Conservation (phyloP, 2,329 filamentous ascomycete genomes). For the Alternaria arbusti region DNA sequence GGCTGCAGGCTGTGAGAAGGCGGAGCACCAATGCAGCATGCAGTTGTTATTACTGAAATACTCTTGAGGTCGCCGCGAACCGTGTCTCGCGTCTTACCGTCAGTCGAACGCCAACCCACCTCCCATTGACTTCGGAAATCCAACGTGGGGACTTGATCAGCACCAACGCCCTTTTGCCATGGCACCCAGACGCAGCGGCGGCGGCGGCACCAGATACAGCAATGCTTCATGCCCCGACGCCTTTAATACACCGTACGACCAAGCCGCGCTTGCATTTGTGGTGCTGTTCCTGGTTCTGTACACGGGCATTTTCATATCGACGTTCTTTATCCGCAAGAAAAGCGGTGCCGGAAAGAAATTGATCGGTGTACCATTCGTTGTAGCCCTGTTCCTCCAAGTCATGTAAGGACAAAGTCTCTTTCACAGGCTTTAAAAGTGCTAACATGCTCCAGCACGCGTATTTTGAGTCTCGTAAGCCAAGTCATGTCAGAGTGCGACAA, state of each 20-base stretch:
- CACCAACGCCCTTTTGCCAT: conserved; percentile 10
- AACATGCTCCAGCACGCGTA: conserved; percentile 4
- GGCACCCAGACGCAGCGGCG: conserved; percentile 31
- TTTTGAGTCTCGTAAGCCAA: conserved; percentile 13
- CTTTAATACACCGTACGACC: conserved; percentile 6
- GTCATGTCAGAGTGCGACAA: conserved; percentile 23
- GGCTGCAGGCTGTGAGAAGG: background rate
- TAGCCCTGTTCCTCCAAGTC: conserved; percentile 17
- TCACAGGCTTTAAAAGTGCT: background rate
- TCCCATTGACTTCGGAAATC: background rate
- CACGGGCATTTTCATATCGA: conserved; percentile 21
- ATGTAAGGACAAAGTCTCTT: conserved; percentile 17
- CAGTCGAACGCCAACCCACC: background rate
- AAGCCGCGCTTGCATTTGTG: conserved; percentile 24
- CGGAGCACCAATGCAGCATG: background rate
- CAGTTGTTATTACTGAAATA: background rate
- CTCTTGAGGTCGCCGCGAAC: background rate
- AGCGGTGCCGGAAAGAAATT: conserved; percentile 27
- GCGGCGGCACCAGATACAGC: conserved; percentile 1
- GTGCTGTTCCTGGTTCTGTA: conserved; percentile 24
- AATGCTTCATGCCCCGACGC: conserved; percentile 20
- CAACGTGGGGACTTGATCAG: background rate
- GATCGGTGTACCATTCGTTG: conserved; percentile 23
- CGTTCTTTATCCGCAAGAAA: conserved; percentile 27
- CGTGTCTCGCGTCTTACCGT: background rate